Conservation (phyloP, 352 stramenopile species). For the Phytophthora boehmeriae region DNA sequence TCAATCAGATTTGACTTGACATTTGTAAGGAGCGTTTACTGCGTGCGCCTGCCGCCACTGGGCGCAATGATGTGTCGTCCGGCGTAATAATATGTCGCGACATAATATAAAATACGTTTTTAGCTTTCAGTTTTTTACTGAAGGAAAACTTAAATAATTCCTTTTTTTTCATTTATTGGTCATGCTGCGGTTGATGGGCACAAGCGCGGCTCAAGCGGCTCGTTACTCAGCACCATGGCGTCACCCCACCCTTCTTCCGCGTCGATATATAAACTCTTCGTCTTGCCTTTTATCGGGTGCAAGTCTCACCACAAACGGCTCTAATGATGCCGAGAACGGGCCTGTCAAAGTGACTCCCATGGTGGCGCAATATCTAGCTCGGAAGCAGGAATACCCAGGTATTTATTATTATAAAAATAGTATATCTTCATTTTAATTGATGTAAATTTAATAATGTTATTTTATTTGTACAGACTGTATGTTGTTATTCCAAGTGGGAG, state of each 20-base stretch:
- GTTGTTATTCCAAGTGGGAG: conserved; percentile 83
- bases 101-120: too few relatives aligned
- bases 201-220: conserved; percentile 12
- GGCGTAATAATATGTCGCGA: too few relatives aligned
- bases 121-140: too few relatives aligned
- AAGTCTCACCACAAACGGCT: not conserved
- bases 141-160: too few relatives aligned
- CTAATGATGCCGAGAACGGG: conserved; percentile 8
- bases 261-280: conserved; percentile 11
- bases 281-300: conserved; percentile 23
- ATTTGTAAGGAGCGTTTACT: too few relatives aligned
- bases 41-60: too few relatives aligned
- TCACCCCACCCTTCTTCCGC: not conserved
- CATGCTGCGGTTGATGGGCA: conserved; percentile 19
- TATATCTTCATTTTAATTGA: not conserved
- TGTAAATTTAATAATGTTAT: not conserved
- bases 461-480: conserved; percentile 26
- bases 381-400: conserved; percentile 82
- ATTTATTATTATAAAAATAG: not conserved
- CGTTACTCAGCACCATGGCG: not conserved
- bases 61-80: too few relatives aligned
- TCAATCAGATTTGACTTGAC: too few relatives aligned
- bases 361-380: conserved; percentile 72
- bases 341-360: conserved; percentile 55
- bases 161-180: too few relatives aligned